These are phyloP conservation scores for Rheum nobile DNA, from an alignment of 148 eudicot species.

Conservation along the genomic window DNA sequence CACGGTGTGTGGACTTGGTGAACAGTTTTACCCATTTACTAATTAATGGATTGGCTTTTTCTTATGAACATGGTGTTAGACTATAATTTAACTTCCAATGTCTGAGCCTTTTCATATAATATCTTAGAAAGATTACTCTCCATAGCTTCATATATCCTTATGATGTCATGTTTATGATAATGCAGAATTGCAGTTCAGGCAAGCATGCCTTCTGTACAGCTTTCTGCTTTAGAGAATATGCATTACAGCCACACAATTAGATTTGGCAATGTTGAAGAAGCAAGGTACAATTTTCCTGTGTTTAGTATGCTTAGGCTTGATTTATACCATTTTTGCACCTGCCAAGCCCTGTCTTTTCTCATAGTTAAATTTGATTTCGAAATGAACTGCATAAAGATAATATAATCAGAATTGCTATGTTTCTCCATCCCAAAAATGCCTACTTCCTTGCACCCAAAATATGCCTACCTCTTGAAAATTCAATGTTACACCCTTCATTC, in stretches of 20 bases:
- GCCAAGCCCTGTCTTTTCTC: background rate
- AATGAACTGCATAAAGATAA: background rate
- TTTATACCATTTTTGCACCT: background rate
- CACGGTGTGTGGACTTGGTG: background rate
- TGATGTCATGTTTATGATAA: slow-evolving; percentile 10
- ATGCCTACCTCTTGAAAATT: background rate
- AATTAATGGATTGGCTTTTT: background rate
- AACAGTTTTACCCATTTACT: background rate
- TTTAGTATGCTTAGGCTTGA: background rate
- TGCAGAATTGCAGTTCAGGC: slow-evolving; percentile 71
- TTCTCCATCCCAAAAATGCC: background rate
- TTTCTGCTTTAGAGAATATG: slow-evolving; percentile 86
- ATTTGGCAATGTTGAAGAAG: slow-evolving; percentile 76
- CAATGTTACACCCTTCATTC: background rate
- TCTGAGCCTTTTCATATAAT: background rate
- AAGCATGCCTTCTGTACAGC: slow-evolving; percentile 42
- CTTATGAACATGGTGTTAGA: background rate
- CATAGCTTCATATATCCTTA: background rate
- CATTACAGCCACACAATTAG: slow-evolving; percentile 92
- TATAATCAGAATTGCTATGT: background rate
- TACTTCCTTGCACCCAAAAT: background rate
- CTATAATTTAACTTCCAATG: background rate
- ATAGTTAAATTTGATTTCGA: background rate
- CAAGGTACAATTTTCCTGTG: slow-evolving; percentile 38
- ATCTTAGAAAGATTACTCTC: background rate